phyloP scores from a whole-genome alignment of 2,329 filamentous ascomycete species.

The Drechslerella coelobrocha region DNA sequence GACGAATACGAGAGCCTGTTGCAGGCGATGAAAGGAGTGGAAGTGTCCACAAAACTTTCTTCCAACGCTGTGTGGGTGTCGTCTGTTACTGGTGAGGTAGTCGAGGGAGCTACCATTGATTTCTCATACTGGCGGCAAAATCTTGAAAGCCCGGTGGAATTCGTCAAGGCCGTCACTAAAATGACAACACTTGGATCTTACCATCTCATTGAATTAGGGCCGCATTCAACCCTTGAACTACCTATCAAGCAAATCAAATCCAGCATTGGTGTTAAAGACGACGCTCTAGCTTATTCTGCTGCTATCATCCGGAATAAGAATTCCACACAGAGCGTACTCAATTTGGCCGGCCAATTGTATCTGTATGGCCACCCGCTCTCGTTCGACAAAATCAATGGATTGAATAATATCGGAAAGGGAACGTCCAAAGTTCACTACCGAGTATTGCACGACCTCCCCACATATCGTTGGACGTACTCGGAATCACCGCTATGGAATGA shows the following conservation, averaged over 20 bases:
- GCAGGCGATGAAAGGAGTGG: neutral
- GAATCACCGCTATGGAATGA: conserved; percentile 3
- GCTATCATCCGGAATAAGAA: conserved; percentile 41
- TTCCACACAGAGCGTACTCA: conserved; percentile 28
- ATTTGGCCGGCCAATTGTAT: conserved; percentile 5
- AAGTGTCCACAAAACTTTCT: neutral
- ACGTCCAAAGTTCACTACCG: neutral
- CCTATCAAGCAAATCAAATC: conserved; percentile 27
- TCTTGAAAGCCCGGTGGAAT: conserved; percentile 58
- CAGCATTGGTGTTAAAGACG: neutral
- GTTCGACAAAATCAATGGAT: conserved; percentile 23
- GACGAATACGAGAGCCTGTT: conserved; percentile 55
- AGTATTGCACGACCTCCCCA: neutral
- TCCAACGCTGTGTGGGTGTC: conserved; percentile 25
- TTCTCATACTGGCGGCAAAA: conserved; percentile 55
- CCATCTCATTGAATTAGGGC: conserved; percentile 44
- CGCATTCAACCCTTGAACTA: conserved; percentile 49
- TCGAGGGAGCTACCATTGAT: conserved; percentile 52
- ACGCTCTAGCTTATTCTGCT: conserved; percentile 27
- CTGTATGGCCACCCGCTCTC: conserved; percentile 19
- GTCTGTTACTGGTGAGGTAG: conserved; percentile 52
- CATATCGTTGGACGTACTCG: neutral
- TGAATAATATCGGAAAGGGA: neutral
- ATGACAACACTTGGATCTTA: neutral
- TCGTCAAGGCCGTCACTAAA: conserved; percentile 55